Conservation (phyloP, 2,329 filamentous ascomycete species). For the Emydomyces testavorans region DNA sequence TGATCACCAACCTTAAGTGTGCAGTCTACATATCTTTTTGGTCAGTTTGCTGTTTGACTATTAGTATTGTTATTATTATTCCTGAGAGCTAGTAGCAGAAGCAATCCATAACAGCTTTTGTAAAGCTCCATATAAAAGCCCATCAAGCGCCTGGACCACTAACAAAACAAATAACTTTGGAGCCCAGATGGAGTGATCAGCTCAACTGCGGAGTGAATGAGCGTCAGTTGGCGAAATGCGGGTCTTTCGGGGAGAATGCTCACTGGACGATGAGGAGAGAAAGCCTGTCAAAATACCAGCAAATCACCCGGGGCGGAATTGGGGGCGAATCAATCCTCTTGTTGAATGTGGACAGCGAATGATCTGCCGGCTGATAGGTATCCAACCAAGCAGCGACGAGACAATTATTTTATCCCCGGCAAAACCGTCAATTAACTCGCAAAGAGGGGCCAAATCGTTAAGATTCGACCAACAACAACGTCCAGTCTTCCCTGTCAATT, state of each 20-base stretch:
- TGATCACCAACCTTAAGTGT: background rate
- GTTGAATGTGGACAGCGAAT: constrained; percentile 5
- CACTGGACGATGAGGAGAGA: background rate
- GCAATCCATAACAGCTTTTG: no score
- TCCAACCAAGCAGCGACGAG: background rate
- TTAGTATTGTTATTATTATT: no score
- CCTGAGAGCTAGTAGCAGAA: no score
- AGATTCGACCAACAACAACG: constrained; percentile 4
- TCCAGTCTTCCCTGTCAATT: background rate
- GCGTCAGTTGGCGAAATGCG: no score
- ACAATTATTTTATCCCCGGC: no score
- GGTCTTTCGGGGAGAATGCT: background rate
- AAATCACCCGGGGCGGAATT: no score
- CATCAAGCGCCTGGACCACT: background rate
- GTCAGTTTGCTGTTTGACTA: no score
- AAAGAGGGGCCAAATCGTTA: constrained; percentile 1
- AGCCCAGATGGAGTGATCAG: background rate
- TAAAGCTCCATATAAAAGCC: no score
- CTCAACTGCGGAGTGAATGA: no score
- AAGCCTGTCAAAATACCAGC: no score
- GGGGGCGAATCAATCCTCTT: background rate
- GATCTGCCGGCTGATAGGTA: constrained; percentile 9
- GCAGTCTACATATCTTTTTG: background rate
- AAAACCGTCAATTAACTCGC: background rate
- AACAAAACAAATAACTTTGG: background rate